phyloP scores from a whole-genome alignment of 2,329 filamentous ascomycete genomes.

The Microsporum ferrugineum region DNA sequence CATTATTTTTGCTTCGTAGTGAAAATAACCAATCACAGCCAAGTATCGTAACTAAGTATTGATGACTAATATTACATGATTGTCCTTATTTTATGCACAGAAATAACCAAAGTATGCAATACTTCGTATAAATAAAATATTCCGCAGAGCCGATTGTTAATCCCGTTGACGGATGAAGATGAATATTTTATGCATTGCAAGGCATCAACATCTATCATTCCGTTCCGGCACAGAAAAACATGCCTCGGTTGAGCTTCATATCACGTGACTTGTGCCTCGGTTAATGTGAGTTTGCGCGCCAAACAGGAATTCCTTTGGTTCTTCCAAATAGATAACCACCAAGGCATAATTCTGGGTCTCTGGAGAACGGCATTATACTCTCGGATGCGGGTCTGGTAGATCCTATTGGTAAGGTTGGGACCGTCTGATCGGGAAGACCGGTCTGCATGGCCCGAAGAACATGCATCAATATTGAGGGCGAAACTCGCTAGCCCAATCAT shows the following conservation, averaged over 20 bases:
- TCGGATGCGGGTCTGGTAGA: not conserved
- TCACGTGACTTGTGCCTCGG: not conserved
- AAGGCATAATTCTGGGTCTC: not conserved
- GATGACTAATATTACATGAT: not conserved
- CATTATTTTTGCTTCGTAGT: not conserved
- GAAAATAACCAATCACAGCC: not conserved
- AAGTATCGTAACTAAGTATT: not conserved
- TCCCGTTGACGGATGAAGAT: not conserved
- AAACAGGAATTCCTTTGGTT: not conserved
- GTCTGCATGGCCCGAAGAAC: not conserved
- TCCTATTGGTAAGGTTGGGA: not conserved
- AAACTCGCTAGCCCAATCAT: not conserved
- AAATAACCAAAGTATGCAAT: not conserved
- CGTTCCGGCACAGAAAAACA: not conserved
- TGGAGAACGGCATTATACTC: conserved; percentile 10
- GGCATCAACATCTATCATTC: not conserved
- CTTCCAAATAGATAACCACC: not conserved
- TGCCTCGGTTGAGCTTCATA: not conserved
- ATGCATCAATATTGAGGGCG: not conserved
- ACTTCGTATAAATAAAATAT: not conserved
- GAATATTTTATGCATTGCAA: not conserved
- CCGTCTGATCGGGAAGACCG: conserved; percentile 4
- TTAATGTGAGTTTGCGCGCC: not conserved
- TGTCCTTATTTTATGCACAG: too few relatives aligned
- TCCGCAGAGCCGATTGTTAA: not conserved